These are phyloP conservation scores for Rhynchosporium agropyri DNA, from an alignment of 2,329 filamentous ascomycete species.

Conservation along the genomic window DNA sequence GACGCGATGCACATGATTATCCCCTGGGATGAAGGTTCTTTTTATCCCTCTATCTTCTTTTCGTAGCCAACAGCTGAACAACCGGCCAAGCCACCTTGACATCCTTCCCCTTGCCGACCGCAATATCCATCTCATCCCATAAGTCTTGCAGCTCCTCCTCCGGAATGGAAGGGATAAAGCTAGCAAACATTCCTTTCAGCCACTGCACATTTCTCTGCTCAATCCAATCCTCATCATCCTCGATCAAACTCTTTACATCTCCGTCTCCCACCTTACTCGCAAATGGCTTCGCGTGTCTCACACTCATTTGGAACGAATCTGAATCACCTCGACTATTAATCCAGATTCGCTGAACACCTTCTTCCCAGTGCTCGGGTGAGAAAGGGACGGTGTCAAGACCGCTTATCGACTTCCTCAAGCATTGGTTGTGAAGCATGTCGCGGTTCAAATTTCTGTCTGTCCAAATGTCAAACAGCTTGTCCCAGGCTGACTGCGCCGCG, in stretches of 20 bases:
- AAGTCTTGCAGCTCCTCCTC: conserved; percentile 13
- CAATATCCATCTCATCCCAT: conserved; percentile 13
- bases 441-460: background rate
- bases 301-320: conserved; percentile 12
- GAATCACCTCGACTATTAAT: conserved; percentile 17
- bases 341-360: conserved; percentile 14
- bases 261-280: conserved; percentile 14
- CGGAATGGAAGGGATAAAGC: conserved; percentile 7
- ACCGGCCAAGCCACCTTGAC: conserved; percentile 44
- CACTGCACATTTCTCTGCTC: conserved; percentile 18
- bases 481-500: conserved; percentile 1
- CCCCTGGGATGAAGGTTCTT: no score
- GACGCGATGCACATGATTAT: no score
- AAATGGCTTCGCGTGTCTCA: conserved; percentile 1
- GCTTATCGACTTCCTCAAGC: background rate
- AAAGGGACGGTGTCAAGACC: conserved; percentile 19
- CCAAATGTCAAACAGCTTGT: conserved; percentile 13
- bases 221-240: conserved; percentile 18
- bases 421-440: background rate
- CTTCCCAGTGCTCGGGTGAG: conserved; percentile 13
- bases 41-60: conserved; percentile 41
- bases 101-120: conserved; percentile 8
- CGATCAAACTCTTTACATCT: conserved; percentile 14
- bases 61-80: conserved; percentile 44
- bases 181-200: conserved; percentile 18